These are phyloP conservation scores for Psilocybe cyanescens DNA, from an alignment of 768 basidiomycete species.

Conservation along the genomic window DNA sequence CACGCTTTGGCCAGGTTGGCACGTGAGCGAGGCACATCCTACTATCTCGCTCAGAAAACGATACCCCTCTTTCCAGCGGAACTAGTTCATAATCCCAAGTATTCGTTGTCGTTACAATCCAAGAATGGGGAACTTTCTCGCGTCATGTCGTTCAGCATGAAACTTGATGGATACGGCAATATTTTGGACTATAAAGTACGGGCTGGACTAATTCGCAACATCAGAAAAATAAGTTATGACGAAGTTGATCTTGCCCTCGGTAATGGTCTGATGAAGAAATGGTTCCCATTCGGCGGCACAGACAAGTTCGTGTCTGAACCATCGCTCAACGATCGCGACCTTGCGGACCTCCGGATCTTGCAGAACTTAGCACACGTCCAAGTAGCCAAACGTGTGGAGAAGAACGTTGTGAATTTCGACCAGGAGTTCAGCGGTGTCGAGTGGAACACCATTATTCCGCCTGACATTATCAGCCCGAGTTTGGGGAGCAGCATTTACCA, in stretches of 20 bases:
- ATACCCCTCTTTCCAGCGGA: conserved; percentile 75
- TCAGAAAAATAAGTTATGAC: conserved; percentile 67
- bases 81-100: conserved; percentile 46
- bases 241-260: conserved; percentile 61
- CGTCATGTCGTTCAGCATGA: conserved; percentile 82
- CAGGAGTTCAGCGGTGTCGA: neutral
- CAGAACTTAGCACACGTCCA: conserved; percentile 19
- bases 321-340: conserved; percentile 23
- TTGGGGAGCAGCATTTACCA: conserved; percentile 32
- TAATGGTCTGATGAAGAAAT: neutral
- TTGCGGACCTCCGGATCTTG: conserved; percentile 34
- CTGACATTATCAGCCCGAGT: conserved; percentile 32
- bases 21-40: conserved; percentile 47
- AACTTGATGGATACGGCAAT: conserved; percentile 62
- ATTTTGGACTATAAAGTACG: conserved; percentile 72
- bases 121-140: conserved; percentile 45
- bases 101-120: conserved; percentile 42
- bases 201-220: conserved; percentile 74
- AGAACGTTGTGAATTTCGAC: conserved; percentile 8
- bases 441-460: conserved; percentile 27
- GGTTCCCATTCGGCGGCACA: conserved; percentile 50
- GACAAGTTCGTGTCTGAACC: neutral
- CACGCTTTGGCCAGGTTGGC: conserved; percentile 69
- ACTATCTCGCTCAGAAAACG: conserved; percentile 69
- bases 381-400: conserved; percentile 11